phyloP scores from a whole-genome alignment of 2,329 filamentous ascomycete species.

The Venturia pyrina region DNA sequence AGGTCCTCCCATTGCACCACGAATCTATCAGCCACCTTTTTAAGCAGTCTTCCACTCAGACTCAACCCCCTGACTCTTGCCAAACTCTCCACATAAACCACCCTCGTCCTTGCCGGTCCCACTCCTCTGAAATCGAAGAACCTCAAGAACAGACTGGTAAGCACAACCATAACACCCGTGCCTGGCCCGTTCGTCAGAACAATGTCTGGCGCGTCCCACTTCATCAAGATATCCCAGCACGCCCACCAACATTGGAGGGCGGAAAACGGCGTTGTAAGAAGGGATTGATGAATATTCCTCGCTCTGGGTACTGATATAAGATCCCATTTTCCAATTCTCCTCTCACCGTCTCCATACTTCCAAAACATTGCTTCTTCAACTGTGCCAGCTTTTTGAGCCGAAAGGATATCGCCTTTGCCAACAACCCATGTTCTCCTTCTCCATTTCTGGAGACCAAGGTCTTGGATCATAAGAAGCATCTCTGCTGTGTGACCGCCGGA shows the following conservation, averaged over 20 bases:
- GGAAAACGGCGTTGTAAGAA: constrained; percentile 61
- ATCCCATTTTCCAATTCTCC: constrained; percentile 40
- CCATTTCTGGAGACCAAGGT: constrained; percentile 34
- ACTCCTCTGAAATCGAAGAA: constrained; percentile 32
- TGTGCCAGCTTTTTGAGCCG: constrained; percentile 26
- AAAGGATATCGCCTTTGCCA: constrained; percentile 66
- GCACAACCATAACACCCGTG: constrained; percentile 67
- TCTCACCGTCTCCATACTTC: constrained; percentile 4
- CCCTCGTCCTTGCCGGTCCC: constrained; percentile 41
- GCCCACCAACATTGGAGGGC: constrained; percentile 54
- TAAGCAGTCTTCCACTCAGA: constrained; percentile 69
- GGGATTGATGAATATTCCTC: constrained; percentile 69
- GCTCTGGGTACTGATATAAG: constrained; percentile 65
- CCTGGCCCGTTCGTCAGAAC: constrained; percentile 84
- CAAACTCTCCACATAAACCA: constrained; percentile 88
- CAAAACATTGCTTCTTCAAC: constrained; percentile 3
- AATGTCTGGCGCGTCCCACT: constrained; percentile 51
- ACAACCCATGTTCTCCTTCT: constrained; percentile 64
- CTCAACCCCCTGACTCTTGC: constrained; percentile 75
- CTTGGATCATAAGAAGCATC: constrained; percentile 75
- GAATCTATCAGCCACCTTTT: constrained; percentile 63
- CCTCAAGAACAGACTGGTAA: constrained; percentile 46
- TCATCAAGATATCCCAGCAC: constrained; percentile 38
- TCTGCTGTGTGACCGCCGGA: constrained; percentile 92
- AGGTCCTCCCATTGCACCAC: constrained; percentile 71